Percentiles rank a stretch among this genome's conserved stretches.
phyloP scores from a whole-genome alignment of 306 rosid genomes.

The Echinosophora koreensis region DNA sequence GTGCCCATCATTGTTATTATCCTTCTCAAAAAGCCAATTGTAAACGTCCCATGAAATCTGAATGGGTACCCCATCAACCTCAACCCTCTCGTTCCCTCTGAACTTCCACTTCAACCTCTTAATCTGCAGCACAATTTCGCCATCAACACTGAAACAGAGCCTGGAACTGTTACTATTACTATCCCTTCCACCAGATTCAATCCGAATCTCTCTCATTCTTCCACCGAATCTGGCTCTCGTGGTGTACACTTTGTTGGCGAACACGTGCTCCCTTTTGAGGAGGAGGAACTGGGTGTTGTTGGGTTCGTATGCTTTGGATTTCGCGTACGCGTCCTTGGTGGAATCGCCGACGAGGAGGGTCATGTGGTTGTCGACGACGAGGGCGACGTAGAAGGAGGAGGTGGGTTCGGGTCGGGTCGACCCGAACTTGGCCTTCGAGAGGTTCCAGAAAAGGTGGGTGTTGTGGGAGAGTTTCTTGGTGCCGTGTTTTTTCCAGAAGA shows the following conservation, averaged over 20 bases:
- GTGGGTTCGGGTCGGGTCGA: conserved; percentile 71
- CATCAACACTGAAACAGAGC: conserved; percentile 54
- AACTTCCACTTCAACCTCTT: conserved; percentile 71
- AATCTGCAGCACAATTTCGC: conserved; percentile 42
- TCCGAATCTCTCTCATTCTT: conserved; percentile 61
- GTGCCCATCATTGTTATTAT: conserved; percentile 56
- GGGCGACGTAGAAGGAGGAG: conserved; percentile 74
- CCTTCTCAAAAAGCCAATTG: conserved; percentile 77
- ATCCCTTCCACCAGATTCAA: conserved; percentile 63
- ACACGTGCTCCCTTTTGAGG: conserved; percentile 75
- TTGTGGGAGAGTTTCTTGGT: conserved; percentile 64
- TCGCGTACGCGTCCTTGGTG: conserved; percentile 63
- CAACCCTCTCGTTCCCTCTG: conserved; percentile 77
- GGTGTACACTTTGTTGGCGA: conserved; percentile 65
- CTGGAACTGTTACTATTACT: conserved; percentile 1
- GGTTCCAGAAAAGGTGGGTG: conserved; percentile 73
- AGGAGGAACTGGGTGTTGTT: conserved; percentile 53
- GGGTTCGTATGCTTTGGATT: conserved; percentile 55
- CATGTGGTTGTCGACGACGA: conserved; percentile 69
- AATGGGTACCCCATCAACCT: conserved; percentile 68
- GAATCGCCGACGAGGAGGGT: conserved; percentile 75
- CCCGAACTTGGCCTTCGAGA: conserved; percentile 68
- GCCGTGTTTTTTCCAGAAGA: conserved; percentile 89
- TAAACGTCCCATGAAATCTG: conserved; percentile 95
- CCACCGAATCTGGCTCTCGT: conserved; percentile 78